phyloP scores from a whole-genome alignment of 2,329 filamentous ascomycete genomes.

The Trichoderma afroharzianum region DNA sequence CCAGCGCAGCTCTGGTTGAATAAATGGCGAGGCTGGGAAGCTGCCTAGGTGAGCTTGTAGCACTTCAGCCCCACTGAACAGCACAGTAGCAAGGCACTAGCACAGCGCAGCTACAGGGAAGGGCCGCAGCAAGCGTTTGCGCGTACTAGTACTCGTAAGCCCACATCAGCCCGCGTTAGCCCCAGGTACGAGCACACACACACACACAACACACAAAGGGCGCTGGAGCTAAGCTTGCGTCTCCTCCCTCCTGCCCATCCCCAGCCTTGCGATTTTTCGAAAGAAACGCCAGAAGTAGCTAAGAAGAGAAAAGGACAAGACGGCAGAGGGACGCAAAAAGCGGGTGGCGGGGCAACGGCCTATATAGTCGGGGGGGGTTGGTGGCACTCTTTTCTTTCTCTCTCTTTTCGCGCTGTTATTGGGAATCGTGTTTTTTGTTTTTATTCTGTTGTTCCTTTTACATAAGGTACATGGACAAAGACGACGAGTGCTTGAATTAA shows the following conservation, averaged over 20 bases:
- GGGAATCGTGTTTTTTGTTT: not conserved
- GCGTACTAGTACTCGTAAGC: too few relatives aligned
- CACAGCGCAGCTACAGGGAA: not conserved
- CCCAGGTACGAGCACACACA: conserved; percentile 6
- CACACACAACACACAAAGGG: not conserved
- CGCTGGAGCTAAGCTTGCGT: not conserved
- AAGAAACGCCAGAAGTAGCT: not conserved
- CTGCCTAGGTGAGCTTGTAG: not conserved
- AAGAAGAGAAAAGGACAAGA: not conserved
- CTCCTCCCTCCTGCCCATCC: conserved; percentile 6
- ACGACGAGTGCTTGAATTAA: not conserved
- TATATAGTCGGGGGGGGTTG: conserved; percentile 31
- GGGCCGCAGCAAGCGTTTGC: not conserved
- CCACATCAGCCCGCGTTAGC: not conserved
- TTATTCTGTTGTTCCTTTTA: conserved; percentile 17
- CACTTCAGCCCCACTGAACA: not conserved
- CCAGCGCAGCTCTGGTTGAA: not conserved
- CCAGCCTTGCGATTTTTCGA: conserved; percentile 34
- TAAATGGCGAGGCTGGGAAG: conserved; percentile 6
- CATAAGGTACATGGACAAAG: not conserved
- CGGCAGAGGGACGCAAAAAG: conserved; percentile 24
- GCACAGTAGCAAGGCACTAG: too few relatives aligned
- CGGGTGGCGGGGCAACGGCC: conserved; percentile 48
- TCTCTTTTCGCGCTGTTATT: not conserved
- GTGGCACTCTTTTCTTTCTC: not conserved